phyloP scores from a whole-genome alignment of 495 filamentous ascomycete species.

The Tuber brumale region DNA sequence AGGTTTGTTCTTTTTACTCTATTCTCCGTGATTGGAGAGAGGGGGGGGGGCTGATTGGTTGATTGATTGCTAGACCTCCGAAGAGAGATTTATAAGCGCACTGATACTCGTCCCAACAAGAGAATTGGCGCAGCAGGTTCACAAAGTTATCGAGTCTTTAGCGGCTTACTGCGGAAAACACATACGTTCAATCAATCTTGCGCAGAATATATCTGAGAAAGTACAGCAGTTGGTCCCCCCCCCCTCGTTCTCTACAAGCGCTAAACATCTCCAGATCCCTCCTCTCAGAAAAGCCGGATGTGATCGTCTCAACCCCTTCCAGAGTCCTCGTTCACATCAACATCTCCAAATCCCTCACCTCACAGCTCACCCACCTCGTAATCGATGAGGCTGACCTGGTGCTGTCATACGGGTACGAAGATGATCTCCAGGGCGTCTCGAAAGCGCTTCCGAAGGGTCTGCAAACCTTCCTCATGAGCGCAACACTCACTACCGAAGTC shows the following conservation, averaged over 20 bases:
- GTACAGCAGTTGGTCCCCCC: slow-evolving; percentile 52
- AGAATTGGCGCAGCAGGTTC: slow-evolving; percentile 87
- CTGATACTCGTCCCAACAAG: slow-evolving; percentile 90
- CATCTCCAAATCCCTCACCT: slow-evolving; percentile 56
- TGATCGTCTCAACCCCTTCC: slow-evolving; percentile 83
- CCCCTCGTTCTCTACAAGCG: too few species aligned
- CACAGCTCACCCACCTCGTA: slow-evolving; percentile 66
- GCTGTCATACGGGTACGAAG: slow-evolving; percentile 89
- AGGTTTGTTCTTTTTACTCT: slow-evolving; percentile 47
- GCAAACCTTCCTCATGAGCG: slow-evolving; percentile 89
- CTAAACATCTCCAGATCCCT: slow-evolving; percentile 50
- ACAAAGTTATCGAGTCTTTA: slow-evolving; percentile 63
- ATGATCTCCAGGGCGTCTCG: slow-evolving; percentile 72
- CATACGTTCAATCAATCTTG: slow-evolving; percentile 72
- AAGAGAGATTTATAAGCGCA: slow-evolving; percentile 46
- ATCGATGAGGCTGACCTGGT: slow-evolving; percentile 94
- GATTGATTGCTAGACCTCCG: neutral
- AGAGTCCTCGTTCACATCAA: slow-evolving; percentile 66
- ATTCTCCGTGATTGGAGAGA: neutral
- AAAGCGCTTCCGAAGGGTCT: slow-evolving; percentile 72
- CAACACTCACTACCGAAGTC: slow-evolving; percentile 79
- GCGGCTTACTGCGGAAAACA: slow-evolving; percentile 76
- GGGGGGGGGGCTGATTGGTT: neutral
- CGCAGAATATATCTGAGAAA: slow-evolving; percentile 77
- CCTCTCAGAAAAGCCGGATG: slow-evolving; percentile 78